Evolutionary conservation across 148 eudicot species (phyloP).

Genomic region (Nyssa sinensis): DNA sequence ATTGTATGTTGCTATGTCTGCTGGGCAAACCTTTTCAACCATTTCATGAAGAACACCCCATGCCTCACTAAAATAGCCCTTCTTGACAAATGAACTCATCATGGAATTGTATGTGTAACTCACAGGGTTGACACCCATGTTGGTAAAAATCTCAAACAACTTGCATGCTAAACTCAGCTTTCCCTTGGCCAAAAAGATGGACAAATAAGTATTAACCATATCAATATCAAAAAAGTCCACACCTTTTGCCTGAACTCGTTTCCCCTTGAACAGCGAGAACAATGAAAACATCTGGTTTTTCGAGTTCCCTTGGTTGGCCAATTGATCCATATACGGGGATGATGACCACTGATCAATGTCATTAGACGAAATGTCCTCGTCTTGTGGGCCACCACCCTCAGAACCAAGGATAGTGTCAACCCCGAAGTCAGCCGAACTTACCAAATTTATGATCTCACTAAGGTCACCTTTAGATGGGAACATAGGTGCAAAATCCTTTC

Average conservation of each 20-base stretch:
- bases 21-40: conserved; percentile 63
- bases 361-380: conserved; percentile 18
- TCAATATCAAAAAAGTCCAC: conserved; percentile 60
- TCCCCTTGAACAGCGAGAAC: conserved; percentile 56
- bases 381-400: conserved; percentile 20
- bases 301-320: conserved; percentile 51
- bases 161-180: conserved; percentile 77
- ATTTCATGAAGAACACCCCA: conserved; percentile 69
- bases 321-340: conserved; percentile 73
- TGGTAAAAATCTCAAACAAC: conserved; percentile 65
- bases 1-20: conserved; percentile 75
- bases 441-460: conserved; percentile 38
- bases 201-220: conserved; percentile 84
- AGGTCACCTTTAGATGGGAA: conserved; percentile 58
- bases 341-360: conserved; percentile 72
- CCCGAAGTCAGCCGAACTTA: conserved; percentile 19
- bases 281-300: conserved; percentile 18
- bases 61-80: conserved; percentile 72
- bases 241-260: conserved; percentile 53
- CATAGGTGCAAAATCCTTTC: conserved; percentile 63
- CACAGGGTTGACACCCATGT: conserved; percentile 61
- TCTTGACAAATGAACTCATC: conserved; percentile 85
- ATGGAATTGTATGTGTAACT: conserved; percentile 80
- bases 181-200: conserved; percentile 77
- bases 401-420: conserved; percentile 11